These are phyloP conservation scores for Paraglomus brasilianum DNA, from an alignment of 192 early-diverging fungal species.

Conservation along the genomic window DNA sequence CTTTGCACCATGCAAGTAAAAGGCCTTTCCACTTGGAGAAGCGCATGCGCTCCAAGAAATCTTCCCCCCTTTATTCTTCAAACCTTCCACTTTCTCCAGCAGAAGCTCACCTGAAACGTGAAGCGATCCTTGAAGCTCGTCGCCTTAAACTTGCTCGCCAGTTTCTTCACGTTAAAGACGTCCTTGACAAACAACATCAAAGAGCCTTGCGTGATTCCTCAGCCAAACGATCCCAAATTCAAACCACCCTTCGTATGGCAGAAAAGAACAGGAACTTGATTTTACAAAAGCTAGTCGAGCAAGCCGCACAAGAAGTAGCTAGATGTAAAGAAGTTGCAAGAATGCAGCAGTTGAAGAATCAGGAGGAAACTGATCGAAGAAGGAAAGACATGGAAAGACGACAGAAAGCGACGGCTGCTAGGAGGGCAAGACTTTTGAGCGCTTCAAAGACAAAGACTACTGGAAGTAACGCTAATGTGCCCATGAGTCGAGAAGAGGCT, in stretches of 20 bases:
- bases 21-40: constrained; percentile 51
- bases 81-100: neutral
- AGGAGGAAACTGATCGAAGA: constrained; percentile 30
- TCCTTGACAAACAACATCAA: constrained; percentile 26
- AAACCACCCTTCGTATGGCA: constrained; percentile 24
- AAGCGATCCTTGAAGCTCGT: constrained; percentile 30
- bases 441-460: constrained; percentile 17
- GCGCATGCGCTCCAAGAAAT: constrained; percentile 35
- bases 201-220: constrained; percentile 22
- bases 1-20: constrained; percentile 47
- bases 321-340: constrained; percentile 34
- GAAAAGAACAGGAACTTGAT: constrained; percentile 31
- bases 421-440: constrained; percentile 21
- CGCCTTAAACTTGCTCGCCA: constrained; percentile 31
- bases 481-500: constrained; percentile 22
- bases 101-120: constrained; percentile 32
- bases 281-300: constrained; percentile 25
- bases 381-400: constrained; percentile 27
- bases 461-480: neutral
- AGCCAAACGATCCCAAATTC: constrained; percentile 28
- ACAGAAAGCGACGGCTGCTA: constrained; percentile 26
- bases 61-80: constrained; percentile 12
- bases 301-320: constrained; percentile 29
- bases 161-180: constrained; percentile 27
- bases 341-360: constrained; percentile 30